Conservation (phyloP, 345 rosid species). For the Citrus glauca region DNA sequence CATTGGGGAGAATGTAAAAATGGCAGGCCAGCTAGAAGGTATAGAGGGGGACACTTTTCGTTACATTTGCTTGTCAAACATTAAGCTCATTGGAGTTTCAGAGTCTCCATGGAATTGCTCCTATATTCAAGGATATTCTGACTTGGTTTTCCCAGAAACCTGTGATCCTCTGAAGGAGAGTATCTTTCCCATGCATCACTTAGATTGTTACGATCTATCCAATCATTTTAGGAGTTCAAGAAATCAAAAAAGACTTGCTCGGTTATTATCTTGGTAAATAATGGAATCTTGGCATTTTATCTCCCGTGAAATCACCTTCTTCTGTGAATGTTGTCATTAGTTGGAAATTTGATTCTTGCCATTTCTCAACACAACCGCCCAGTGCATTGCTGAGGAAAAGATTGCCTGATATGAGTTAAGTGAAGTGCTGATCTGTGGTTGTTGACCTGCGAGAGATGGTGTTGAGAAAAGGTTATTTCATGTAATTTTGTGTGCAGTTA, state of each 20-base stretch:
- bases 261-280: slow-evolving; percentile 69
- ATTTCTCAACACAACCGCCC: slow-evolving; percentile 33
- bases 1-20: slow-evolving; percentile 52
- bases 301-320: slow-evolving; percentile 21
- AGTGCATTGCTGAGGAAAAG: neutral
- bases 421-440: too few relatives aligned
- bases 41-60: slow-evolving; percentile 69
- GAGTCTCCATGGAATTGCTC: slow-evolving; percentile 82
- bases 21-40: slow-evolving; percentile 84
- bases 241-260: slow-evolving; percentile 39
- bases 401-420: neutral
- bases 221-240: slow-evolving; percentile 33
- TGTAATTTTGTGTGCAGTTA: slow-evolving; percentile 76
- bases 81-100: slow-evolving; percentile 41
- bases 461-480: slow-evolving; percentile 5
- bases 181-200: slow-evolving; percentile 55
- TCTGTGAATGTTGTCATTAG: slow-evolving; percentile 18
- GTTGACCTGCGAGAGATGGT: too few relatives aligned
- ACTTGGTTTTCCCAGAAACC: slow-evolving; percentile 63
- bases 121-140: slow-evolving; percentile 67
- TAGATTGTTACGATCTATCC: slow-evolving; percentile 64
- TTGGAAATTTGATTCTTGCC: slow-evolving; percentile 37
- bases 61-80: slow-evolving; percentile 71
- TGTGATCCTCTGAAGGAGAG: slow-evolving; percentile 59
- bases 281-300: slow-evolving; percentile 24